Evolutionary conservation across 2,329 filamentous ascomycete species (phyloP).

Genomic region (Hymenotorrendiella dingleyae): DNA sequence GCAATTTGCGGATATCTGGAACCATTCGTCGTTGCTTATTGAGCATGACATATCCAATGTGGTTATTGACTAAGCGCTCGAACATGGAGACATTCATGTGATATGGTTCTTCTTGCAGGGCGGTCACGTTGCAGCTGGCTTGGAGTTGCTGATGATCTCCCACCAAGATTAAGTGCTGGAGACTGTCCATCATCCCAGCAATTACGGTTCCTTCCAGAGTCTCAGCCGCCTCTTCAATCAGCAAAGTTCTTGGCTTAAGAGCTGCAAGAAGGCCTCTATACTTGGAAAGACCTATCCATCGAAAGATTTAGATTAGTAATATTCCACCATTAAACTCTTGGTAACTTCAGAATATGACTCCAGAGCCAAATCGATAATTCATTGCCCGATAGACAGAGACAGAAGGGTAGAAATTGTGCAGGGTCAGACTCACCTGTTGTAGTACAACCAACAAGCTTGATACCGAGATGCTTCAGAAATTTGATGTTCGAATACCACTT

Average conservation of each 20-base stretch:
- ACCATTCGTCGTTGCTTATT: conserved; percentile 61
- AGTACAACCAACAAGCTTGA: conserved; percentile 39
- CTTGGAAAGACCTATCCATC: conserved; percentile 63
- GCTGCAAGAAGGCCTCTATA: conserved; percentile 57
- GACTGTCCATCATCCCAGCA: conserved; percentile 52
- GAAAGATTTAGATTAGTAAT: too few species aligned
- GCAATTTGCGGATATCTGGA: conserved; percentile 57
- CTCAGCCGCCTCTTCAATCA: conserved; percentile 69
- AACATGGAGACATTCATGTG: conserved; percentile 62
- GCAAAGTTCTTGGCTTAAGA: conserved; percentile 52
- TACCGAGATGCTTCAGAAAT: conserved; percentile 56
- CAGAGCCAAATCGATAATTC: too few species aligned
- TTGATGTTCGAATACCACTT: conserved; percentile 22
- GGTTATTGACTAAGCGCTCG: conserved; percentile 58
- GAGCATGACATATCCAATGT: conserved; percentile 47
- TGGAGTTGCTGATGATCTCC: conserved; percentile 66
- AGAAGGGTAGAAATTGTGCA: too few species aligned
- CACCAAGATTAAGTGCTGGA: conserved; percentile 61
- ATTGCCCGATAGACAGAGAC: too few species aligned
- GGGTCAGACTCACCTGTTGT: too few species aligned
- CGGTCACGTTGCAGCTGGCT: conserved; percentile 50
- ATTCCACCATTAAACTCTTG: too few species aligned
- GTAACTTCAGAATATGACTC: too few species aligned
- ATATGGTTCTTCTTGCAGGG: conserved; percentile 51
- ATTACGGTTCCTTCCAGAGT: conserved; percentile 47